Base-by-base conservation (phyloP, 1,139 yeast genomes). In the Pichia sp. region DNA sequence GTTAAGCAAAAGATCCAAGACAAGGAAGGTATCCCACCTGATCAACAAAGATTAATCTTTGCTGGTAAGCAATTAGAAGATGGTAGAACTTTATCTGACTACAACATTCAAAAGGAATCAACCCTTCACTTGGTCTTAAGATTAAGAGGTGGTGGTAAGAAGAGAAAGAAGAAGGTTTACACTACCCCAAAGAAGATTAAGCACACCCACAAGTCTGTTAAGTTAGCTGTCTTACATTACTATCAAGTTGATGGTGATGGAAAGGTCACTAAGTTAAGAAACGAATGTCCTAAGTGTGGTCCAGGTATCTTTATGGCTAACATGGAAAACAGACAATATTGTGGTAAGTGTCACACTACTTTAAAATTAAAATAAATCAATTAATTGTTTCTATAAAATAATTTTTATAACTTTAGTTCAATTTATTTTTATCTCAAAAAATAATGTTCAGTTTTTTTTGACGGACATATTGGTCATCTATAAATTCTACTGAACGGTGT, bases 131-230 rank as follows among this genome's bases (percentile, higher is more conserved):
- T 91, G 74, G 97, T 91, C 66, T 78, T 91, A 58, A 88, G 97
- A 81, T 86, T 91, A 72, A 86, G 97, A 81, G 97, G 97, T 84
- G 95, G 95, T 79, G 97, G 96, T 85, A 91, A 91, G 85, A 91
- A 91, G 88, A 89, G 95, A 86, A 88, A 88, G 89, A 93, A 93
- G 75, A 70, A 69, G 95, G 96, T 88, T 70, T 93, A 91, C 91
- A 89, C 97, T 79, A 91, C 98, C 70, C 99, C 99, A 80, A 91
- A 91, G 91, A 91, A 89, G 85, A 86, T 91, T 78, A 87, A 78
- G 78, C 97, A 91, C 94, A 88, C 87, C 85, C 96, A 87, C 84
- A 91, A 87, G 87, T 89, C 89, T 80, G 85, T 85, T 76, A 91
- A 91, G 84, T 81, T 91, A 69, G 97, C 97, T 74, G 96, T 91